Percentiles rank a stretch among this genome's conserved stretches.
phyloP scores from a whole-genome alignment of 2,329 filamentous ascomycete genomes.

The Sarocladium kiliense region DNA sequence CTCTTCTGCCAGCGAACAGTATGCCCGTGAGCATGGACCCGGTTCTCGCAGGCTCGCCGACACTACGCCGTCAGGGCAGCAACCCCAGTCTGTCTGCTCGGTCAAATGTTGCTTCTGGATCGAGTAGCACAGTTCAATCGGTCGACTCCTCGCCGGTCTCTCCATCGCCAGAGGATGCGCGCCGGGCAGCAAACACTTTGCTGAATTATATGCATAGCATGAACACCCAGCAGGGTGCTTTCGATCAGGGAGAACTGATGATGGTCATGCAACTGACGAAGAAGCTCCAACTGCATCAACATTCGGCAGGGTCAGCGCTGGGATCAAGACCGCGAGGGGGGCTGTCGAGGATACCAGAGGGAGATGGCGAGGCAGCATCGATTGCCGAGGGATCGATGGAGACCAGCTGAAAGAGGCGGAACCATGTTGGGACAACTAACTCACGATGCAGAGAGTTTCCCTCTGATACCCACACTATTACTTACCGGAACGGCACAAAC shows the following conservation, averaged over 20 bases:
- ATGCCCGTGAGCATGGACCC: conserved; percentile 38
- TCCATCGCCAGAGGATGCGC: conserved; percentile 80
- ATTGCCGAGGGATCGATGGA: conserved; percentile 24
- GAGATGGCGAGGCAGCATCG: conserved; percentile 44
- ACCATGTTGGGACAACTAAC: not conserved
- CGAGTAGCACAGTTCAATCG: conserved; percentile 18
- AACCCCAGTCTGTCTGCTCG: conserved; percentile 27
- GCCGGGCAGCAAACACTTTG: conserved; percentile 74
- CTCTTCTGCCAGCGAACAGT: conserved; percentile 20
- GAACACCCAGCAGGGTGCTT: conserved; percentile 58
- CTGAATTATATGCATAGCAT: conserved; percentile 71
- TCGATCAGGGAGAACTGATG: conserved; percentile 73
- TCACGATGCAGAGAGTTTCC: too few relatives aligned
- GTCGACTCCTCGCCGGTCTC: conserved; percentile 57
- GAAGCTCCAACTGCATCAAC: conserved; percentile 68
- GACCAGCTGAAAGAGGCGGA: conserved; percentile 17
- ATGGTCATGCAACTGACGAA: conserved; percentile 79
- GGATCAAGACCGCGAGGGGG: conserved; percentile 27
- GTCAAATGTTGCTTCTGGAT: conserved; percentile 10
- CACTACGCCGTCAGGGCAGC: conserved; percentile 28
- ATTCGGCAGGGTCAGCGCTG: conserved; percentile 25
- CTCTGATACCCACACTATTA: too few relatives aligned
- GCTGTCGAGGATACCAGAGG: conserved; percentile 51
- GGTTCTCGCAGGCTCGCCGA: conserved; percentile 30
- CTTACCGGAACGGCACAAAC: not conserved